phyloP scores from a whole-genome alignment of 441 rosid genomes.

The Adansonia gregorii region DNA sequence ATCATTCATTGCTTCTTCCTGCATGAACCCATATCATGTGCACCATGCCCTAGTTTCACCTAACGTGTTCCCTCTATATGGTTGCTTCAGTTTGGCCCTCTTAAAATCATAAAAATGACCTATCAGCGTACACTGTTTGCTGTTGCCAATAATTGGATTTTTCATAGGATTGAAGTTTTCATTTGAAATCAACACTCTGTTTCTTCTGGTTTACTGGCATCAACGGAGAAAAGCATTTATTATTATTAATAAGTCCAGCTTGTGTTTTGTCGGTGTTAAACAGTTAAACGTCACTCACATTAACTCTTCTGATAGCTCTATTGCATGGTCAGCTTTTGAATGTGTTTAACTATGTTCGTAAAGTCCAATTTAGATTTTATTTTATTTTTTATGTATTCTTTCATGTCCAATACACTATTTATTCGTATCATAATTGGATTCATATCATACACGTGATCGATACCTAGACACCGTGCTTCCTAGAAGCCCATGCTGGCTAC shows the following conservation, averaged over 20 bases:
- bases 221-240: not conserved
- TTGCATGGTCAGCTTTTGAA: too few species aligned
- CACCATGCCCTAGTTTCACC: constrained; percentile 20
- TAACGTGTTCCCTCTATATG: constrained; percentile 24
- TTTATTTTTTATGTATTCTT: too few species aligned
- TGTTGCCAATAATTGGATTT: not conserved
- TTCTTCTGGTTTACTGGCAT: not conserved
- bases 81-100: constrained; percentile 9
- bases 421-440: too few species aligned
- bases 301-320: too few species aligned
- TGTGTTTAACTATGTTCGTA: too few species aligned
- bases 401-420: too few species aligned
- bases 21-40: constrained; percentile 10
- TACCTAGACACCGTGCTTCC: too few species aligned
- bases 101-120: not conserved
- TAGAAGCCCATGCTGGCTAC: too few species aligned
- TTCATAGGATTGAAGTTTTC: not conserved
- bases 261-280: too few species aligned
- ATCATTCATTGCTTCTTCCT: not conserved
- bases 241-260: not conserved
- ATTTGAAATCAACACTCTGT: not conserved
- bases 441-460: too few species aligned
- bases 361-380: too few species aligned
- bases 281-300: too few species aligned
- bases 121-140: not conserved